Conservation (phyloP, 345 rosid genomes). For the Eutrema yunnanense region DNA sequence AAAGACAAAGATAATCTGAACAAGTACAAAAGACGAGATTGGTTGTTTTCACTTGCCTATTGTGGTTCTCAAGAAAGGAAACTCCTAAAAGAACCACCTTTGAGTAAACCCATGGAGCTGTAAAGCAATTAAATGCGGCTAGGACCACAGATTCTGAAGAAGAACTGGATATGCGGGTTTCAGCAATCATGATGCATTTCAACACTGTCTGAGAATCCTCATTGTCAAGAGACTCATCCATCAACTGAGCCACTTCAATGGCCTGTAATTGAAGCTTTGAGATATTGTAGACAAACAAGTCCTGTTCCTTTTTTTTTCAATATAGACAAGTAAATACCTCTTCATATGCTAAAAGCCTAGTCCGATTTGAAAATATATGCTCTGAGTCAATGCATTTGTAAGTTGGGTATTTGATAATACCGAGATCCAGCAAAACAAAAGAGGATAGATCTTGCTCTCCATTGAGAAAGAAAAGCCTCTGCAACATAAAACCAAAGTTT, state of each 20-base stretch:
- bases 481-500: conserved; percentile 26
- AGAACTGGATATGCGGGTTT: conserved; percentile 39
- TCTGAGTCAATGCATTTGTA: conserved; percentile 60
- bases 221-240: conserved; percentile 80
- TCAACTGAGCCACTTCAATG: conserved; percentile 81
- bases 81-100: conserved; percentile 76
- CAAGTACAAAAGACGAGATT: not conserved
- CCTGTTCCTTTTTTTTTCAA: not conserved
- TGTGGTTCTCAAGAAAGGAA: conserved; percentile 77
- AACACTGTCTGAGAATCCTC: conserved; percentile 43
- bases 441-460: conserved; percentile 83
- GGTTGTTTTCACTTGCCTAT: conserved; percentile 46
- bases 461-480: conserved; percentile 92
- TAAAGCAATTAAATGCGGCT: conserved; percentile 42
- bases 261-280: conserved; percentile 50
- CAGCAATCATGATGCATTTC: conserved; percentile 62
- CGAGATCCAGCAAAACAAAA: conserved; percentile 78
- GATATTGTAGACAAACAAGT: not conserved
- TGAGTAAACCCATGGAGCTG: conserved; percentile 78
- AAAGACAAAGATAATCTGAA: not conserved
- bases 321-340: conserved; percentile 55
- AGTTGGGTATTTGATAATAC: conserved; percentile 70
- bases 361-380: conserved; percentile 46
- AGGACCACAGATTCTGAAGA: conserved; percentile 27
- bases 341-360: conserved; percentile 72